These are phyloP conservation scores for Globisporangium megalacanthum DNA, from an alignment of 352 stramenopile species.

Conservation along the genomic window DNA sequence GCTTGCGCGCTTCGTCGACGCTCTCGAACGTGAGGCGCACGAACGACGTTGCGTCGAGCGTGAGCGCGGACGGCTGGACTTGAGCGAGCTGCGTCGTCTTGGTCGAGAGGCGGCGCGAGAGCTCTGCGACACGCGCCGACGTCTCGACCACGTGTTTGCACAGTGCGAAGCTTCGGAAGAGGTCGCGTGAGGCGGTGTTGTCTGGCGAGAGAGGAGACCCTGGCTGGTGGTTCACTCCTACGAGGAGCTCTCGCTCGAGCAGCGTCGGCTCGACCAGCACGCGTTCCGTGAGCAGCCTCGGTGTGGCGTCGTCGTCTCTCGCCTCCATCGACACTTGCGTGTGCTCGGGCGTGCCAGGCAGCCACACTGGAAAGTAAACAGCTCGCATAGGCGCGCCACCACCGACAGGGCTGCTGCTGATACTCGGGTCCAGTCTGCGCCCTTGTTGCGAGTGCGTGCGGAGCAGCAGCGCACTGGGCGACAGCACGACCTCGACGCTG, in stretches of 20 bases:
- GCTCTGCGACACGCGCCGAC: constrained; percentile 34
- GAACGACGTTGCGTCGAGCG: constrained; percentile 39
- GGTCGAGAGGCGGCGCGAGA: constrained; percentile 28
- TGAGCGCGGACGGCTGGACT: constrained; percentile 6
- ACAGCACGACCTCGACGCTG: constrained; percentile 40
- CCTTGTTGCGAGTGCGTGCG: constrained; percentile 11
- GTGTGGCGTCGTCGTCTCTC: constrained; percentile 42
- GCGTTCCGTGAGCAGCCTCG: constrained; percentile 42
- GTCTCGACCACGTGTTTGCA: constrained; percentile 31
- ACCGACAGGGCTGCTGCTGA: not conserved
- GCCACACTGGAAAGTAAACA: constrained; percentile 49
- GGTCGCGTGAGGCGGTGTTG: constrained; percentile 8
- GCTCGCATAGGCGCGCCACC: not conserved
- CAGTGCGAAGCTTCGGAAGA: constrained; percentile 30
- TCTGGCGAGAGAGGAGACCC: not conserved
- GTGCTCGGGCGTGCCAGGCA: constrained; percentile 44
- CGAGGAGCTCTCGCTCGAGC: constrained; percentile 55
- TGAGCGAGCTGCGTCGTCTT: constrained; percentile 25
- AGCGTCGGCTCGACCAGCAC: constrained; percentile 54
- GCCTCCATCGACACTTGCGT: constrained; percentile 60
- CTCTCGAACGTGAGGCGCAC: constrained; percentile 69
- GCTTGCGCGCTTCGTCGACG: constrained; percentile 59
- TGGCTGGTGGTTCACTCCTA: constrained; percentile 11
- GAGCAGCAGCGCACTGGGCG: constrained; percentile 33
- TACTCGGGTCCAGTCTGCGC: not conserved